phyloP scores from a whole-genome alignment of 306 rosid genomes.

The Rosa rugosa region DNA sequence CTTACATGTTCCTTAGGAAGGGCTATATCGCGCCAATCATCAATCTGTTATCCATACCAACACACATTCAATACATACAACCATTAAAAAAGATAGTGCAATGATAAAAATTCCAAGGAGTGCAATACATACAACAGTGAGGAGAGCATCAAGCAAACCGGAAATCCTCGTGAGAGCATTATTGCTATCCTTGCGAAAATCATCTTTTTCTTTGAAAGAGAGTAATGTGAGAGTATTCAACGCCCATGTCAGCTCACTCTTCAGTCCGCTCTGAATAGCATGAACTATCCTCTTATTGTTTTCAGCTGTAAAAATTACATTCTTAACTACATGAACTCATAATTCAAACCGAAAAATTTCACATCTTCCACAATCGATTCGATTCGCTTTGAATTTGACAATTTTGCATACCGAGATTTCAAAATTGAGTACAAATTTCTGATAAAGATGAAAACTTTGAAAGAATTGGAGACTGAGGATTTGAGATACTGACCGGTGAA shows the following conservation, averaged over 20 bases:
- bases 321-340: not conserved
- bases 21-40: slow-evolving; percentile 96
- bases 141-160: slow-evolving; percentile 96
- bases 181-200: slow-evolving; percentile 71
- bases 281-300: slow-evolving; percentile 89
- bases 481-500: slow-evolving; percentile 73
- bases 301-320: slow-evolving; percentile 58
- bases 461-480: not conserved
- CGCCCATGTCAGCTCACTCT: slow-evolving; percentile 98
- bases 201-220: slow-evolving; percentile 95
- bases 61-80: not conserved
- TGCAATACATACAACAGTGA: slow-evolving; percentile 75
- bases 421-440: not conserved
- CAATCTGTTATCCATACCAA: slow-evolving; percentile 55
- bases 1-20: slow-evolving; percentile 69
- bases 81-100: not conserved
- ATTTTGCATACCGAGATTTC: not conserved
- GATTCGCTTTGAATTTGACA: not conserved
- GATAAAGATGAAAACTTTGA: not conserved
- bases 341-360: not conserved
- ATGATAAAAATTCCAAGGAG: slow-evolving; percentile 1
- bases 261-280: slow-evolving; percentile 94
- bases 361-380: not conserved
- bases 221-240: slow-evolving; percentile 83
- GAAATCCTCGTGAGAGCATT: slow-evolving; percentile 81